These are phyloP conservation scores for Thelephora ganbajun DNA, from an alignment of 768 basidiomycete genomes.

Conservation along the genomic window DNA sequence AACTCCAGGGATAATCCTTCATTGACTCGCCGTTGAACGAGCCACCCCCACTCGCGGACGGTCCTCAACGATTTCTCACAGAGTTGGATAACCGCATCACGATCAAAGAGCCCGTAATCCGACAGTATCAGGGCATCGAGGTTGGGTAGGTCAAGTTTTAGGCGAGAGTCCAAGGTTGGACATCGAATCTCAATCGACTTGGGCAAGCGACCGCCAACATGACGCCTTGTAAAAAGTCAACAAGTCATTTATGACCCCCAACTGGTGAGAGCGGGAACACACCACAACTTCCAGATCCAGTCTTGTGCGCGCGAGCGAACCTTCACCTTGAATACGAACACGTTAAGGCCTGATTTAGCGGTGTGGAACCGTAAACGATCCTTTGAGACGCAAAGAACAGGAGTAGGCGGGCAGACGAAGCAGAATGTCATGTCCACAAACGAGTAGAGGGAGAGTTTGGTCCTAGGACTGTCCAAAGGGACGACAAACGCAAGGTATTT, in stretches of 20 bases:
- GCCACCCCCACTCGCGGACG: constrained; percentile 45
- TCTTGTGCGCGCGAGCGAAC: constrained; percentile 68
- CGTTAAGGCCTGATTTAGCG: constrained; percentile 55
- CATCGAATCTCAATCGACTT: constrained; percentile 52
- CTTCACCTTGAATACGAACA: constrained; percentile 78
- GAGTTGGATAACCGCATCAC: constrained; percentile 45
- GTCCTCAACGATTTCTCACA: constrained; percentile 42
- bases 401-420: constrained; percentile 48
- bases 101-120: constrained; percentile 38
- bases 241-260: neutral
- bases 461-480: constrained; percentile 48
- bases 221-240: constrained; percentile 31
- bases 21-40: constrained; percentile 39
- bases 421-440: constrained; percentile 78
- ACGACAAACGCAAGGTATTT: constrained; percentile 73
- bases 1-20: constrained; percentile 52
- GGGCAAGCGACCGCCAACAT: constrained; percentile 63
- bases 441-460: constrained; percentile 75
- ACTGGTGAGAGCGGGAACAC: neutral
- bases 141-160: constrained; percentile 57
- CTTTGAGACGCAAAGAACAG: constrained; percentile 25
- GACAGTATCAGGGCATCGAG: constrained; percentile 23
- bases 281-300: constrained; percentile 89
- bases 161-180: constrained; percentile 49
- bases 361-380: constrained; percentile 35